Conservation (phyloP, 208 protist genomes). For the Angomonas deanei region DNA sequence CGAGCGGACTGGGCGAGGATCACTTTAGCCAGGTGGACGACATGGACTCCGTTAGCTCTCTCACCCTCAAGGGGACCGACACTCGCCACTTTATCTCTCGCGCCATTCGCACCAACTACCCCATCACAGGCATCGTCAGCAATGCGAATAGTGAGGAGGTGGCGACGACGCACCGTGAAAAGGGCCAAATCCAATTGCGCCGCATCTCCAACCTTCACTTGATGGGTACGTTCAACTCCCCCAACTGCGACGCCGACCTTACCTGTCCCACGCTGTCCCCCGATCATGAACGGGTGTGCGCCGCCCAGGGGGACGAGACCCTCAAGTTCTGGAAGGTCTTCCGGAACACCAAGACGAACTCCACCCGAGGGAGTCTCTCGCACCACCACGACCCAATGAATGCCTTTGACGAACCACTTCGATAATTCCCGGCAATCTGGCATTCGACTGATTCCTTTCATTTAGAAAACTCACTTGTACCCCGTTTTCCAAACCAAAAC, state of each 20-base stretch:
- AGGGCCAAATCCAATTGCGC: constrained; percentile 74
- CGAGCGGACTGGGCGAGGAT: constrained; percentile 8
- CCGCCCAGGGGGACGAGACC: constrained; percentile 71
- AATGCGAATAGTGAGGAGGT: constrained; percentile 30
- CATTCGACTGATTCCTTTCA: not conserved
- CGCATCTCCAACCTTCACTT: constrained; percentile 50
- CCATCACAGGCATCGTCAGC: constrained; percentile 60
- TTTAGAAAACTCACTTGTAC: too few relatives aligned
- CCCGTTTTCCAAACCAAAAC: not conserved
- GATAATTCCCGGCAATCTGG: constrained; percentile 3
- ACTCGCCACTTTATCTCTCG: constrained; percentile 26
- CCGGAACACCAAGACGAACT: constrained; percentile 1
- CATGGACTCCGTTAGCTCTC: constrained; percentile 1
- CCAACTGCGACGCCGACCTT: constrained; percentile 36
- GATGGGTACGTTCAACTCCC: constrained; percentile 50
- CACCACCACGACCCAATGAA: not conserved
- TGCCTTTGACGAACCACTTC: constrained; percentile 5
- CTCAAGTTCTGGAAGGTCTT: constrained; percentile 84
- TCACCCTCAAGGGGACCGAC: not conserved
- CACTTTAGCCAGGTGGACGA: constrained; percentile 15
- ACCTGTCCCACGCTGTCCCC: constrained; percentile 59
- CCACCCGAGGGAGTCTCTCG: not conserved
- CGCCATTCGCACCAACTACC: constrained; percentile 51
- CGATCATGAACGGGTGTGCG: constrained; percentile 63
- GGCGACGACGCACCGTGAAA: constrained; percentile 49